Base-by-base conservation (phyloP, 1,284 basidiomycete species). In the Schizophyllum amplum region DNA sequence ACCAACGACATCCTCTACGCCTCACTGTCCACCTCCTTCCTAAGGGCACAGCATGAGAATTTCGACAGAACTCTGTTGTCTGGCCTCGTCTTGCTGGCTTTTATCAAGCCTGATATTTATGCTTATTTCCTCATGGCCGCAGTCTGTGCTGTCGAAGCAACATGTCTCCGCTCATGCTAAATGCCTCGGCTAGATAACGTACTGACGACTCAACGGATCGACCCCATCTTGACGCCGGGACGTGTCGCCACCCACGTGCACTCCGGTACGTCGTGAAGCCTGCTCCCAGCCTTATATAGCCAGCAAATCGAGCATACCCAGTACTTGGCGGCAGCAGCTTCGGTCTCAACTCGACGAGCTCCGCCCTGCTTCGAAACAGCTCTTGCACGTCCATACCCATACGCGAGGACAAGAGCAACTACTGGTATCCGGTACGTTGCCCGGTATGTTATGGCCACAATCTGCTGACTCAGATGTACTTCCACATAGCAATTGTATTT, bases 321-420 rank as follows among this genome's bases (percentile, higher is more conserved):
- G 73, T 76, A 46, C 58, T 76, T 20, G 76, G 76, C 23, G 73
- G 74, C 7, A 75, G 72, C 59, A 73, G 72, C 59, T 78, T 77
- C 60, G 67, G 69, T 20, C 59, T 72, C 53, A 71, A 66, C 46
- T 42, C 48, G 11, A 62, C 67, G 5, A 69, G 65, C 24, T 74
- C 72, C 6, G 66, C 61, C 7, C 53, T 59, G 1, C 63, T 77
- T 26, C 63, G 70, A 24, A 56, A 65, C 17, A 74, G 74, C 59
- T 59, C 72, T 54, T 77, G 76, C 55, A 73, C 76, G 7, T 75
- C 75, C 11, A 66, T 73, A 51, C 74, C 74, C 13, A 74, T 78
- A 52, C 62, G 65, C 23, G 67, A 77, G 63, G 76, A 77, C 61
- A 74, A 75, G 60, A 73, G 71, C 54, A 73, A 71, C 57, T 78